Base-by-base conservation (phyloP, 208 protist species). In the Wallacemonas sp. region DNA sequence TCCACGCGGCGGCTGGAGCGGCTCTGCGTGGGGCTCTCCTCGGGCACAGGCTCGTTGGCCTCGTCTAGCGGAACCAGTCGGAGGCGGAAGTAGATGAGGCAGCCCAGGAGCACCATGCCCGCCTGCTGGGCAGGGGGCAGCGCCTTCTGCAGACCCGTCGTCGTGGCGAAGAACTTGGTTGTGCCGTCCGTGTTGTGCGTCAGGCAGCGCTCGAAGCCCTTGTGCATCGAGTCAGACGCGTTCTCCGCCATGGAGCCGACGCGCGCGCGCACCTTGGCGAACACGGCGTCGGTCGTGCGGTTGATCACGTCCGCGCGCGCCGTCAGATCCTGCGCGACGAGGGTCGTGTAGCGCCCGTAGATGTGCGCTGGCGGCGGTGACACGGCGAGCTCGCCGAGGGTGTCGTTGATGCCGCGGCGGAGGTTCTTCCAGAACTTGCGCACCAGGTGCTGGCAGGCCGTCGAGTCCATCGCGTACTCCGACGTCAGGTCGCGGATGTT, bases 41-140 rank as follows among this genome's bases (percentile, higher is more conserved):
- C 63, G 2, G 38, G 36, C 46, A 57, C 52, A 11, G 20, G 22
- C 29, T 20, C 18, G 23, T 29, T 38, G 16, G 59, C 49, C 10
- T 61, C 55, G 18, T 20, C 55, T 2, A 25, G 54, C 0, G 66
- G 45, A 14, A 33, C 48, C 46, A 89, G 68, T 54, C 81, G 74
- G 29, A 95, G 73, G 16, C 85, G 82, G 68, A 92, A 94, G 76
- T 94, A 96, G 41, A 93, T 18, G 23, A 96, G 66, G 45, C 75
- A 81, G 23, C 77, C 79, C 14, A 96, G 71, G 2, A 93, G 46
- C 8, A 91, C 67, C 33, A 96, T 61, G 11, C 77, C 84, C 1
- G 84, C 79, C 70, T 90, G 84, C 55, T 84, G 76, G 28, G 91
- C 86, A 11, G 74, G 42, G 2, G 86, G 87, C 28, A 89, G 77